Evolutionary conservation across 192 early-diverging fungal genomes (phyloP), one percentile per base, ranked within the genome.

Genomic region (Backusella tarrabulga): DNA sequence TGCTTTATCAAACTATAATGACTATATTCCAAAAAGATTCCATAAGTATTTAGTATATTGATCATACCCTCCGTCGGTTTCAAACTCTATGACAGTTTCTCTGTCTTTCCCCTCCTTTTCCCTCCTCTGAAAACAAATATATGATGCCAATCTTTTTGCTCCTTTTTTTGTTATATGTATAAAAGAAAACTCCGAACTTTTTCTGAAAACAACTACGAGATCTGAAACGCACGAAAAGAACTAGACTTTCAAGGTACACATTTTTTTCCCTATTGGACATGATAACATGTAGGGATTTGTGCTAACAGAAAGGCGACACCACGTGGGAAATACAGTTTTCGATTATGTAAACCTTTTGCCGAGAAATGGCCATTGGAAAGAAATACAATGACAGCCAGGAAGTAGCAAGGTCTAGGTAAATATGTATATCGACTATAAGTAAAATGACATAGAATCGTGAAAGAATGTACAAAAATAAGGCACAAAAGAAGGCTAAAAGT

Each of bases 331-430:
- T 23, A 63, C 11, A 12, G 23, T 63, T n/a, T 23, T 29, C 23
- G 9, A 63, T 63, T 63, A 63, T 63, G 21, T 63, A 63, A 60
- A 63, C 11, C 38, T 63, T 63, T 63, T 63, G 56, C 56, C 56
- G 56, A 63, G 23, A 63, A 63, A 14, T 23, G 56, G 26, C 26
- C 23, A 14, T 63, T 23, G 0, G 9, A 63, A 23, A 63, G 56
- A 23, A 29, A 63, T 26, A 29, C 23, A 11, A 29, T 21, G 8
- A n/a, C 8, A 56, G 21, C 26, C 15, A 44, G 19, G 6, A 19
- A 50, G 46, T 50, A 50, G n/a, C 19, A 50, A 9, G 56, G 2
- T 4, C 56, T 9, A 23, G 9, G 56, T 63, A 29, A 29, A n/a
- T n/a, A 19, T n/a, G 19, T n/a, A n/a, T 50, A 44, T 23, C 11